Percentiles rank a stretch among this genome's conserved stretches.
Conservation (phyloP, 306 rosid species). For the Oemleria cerasiformis region DNA sequence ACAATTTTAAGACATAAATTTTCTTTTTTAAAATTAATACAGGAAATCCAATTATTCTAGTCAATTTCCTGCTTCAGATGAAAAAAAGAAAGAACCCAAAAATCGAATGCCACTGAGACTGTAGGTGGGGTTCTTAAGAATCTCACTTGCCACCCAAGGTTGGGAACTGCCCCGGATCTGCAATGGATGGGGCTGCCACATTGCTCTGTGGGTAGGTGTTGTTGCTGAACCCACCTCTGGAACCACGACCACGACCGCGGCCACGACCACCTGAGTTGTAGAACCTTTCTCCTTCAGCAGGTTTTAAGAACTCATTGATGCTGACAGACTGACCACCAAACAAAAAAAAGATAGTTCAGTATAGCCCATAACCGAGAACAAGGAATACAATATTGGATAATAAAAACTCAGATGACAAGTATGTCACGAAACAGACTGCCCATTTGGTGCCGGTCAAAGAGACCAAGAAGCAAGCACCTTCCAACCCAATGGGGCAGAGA, state of each 20-base stretch:
- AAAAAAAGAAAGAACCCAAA: constrained; percentile 52
- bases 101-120: constrained; percentile 30
- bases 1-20: constrained; percentile 39
- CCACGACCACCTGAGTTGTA: constrained; percentile 72
- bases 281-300: constrained; percentile 79
- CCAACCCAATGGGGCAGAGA: background rate
- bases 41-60: constrained; percentile 53
- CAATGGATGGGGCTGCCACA: constrained; percentile 63
- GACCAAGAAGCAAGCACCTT: background rate
- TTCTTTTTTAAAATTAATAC: constrained; percentile 10
- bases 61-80: constrained; percentile 38
- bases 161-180: constrained; percentile 92
- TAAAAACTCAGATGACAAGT: background rate
- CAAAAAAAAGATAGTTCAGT: constrained; percentile 3
- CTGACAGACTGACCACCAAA: constrained; percentile 52
- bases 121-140: constrained; percentile 30
- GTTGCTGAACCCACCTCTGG: constrained; percentile 48
- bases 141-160: constrained; percentile 90
- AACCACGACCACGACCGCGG: constrained; percentile 74
- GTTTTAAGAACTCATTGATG: constrained; percentile 87
- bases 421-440: background rate
- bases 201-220: constrained; percentile 35
- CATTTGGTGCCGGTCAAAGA: background rate
- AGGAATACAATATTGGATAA: background rate
- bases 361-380: background rate